Evolutionary conservation across 805 yeast genomes (phyloP).

Genomic region (Saccharomycopsis sp.): DNA sequence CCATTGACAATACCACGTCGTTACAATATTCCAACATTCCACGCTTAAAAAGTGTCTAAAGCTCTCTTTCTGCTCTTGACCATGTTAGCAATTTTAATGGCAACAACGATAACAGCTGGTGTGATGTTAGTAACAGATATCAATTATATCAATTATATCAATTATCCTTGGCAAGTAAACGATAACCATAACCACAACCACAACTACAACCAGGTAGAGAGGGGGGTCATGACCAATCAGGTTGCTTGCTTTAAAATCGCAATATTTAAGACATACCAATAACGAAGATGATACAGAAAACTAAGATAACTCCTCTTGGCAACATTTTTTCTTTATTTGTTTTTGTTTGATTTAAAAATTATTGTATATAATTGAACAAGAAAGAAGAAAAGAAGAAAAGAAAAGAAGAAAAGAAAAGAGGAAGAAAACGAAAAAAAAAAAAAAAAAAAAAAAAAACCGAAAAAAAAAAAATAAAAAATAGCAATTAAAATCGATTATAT

Average conservation of each 20-base stretch:
- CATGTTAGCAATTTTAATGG: slow-evolving; percentile 26
- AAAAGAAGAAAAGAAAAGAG: background rate
- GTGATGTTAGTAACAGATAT: background rate
- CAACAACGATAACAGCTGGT: slow-evolving; percentile 29
- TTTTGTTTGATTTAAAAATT: background rate
- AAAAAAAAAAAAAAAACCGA: background rate
- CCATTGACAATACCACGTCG: too few species aligned
- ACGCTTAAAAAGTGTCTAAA: slow-evolving; percentile 30
- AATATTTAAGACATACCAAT: slow-evolving; percentile 29
- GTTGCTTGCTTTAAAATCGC: too few species aligned
- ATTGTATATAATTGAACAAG: background rate
- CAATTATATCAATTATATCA: too few species aligned
- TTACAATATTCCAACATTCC: background rate
- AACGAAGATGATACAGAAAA: slow-evolving; percentile 38
- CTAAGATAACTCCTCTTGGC: slow-evolving; percentile 71
- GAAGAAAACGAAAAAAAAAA: slow-evolving; percentile 1
- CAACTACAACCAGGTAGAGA: too few species aligned
- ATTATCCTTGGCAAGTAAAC: too few species aligned
- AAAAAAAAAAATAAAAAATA: background rate
- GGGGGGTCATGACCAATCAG: too few species aligned
- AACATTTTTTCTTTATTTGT: slow-evolving; percentile 36
- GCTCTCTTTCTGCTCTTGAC: slow-evolving; percentile 34
- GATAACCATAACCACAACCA: too few species aligned
- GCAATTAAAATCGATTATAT: background rate
- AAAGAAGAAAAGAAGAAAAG: background rate